Percentiles rank a stretch among this genome's conserved stretches.
phyloP scores from a whole-genome alignment of 306 rosid genomes.

The Inga oerstediana region DNA sequence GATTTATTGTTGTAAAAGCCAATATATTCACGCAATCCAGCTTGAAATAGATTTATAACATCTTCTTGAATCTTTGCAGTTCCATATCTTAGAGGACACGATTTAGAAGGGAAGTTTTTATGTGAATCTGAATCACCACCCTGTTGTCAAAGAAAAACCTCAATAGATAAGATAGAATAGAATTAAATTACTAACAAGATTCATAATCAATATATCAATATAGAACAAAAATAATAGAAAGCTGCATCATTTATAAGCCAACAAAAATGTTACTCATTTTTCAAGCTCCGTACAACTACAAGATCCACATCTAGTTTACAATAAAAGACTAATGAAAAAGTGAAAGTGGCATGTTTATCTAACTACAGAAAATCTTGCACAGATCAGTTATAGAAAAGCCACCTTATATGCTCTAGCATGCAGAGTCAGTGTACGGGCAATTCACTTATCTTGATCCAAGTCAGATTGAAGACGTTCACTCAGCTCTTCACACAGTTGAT shows the following conservation, averaged over 20 bases:
- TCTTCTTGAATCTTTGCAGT: conserved; percentile 90
- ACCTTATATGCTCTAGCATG: conserved; percentile 88
- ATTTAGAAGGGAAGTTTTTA: conserved; percentile 88
- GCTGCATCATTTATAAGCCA: background rate
- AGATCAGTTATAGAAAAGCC: conserved; percentile 23
- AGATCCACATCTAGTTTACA: background rate
- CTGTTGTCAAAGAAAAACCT: conserved; percentile 50
- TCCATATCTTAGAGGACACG: conserved; percentile 90
- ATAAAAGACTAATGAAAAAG: background rate
- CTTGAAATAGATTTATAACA: conserved; percentile 78
- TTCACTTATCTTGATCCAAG: conserved; percentile 79
- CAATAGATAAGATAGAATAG: conserved; percentile 29
- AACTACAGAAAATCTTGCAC: conserved; percentile 18
- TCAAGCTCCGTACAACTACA: background rate
- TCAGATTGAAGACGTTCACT: conserved; percentile 80
- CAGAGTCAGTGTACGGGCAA: conserved; percentile 78
- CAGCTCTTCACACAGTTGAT: conserved; percentile 81
- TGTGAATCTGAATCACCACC: conserved; percentile 73
- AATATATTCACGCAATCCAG: conserved; percentile 79
- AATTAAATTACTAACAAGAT: conserved; percentile 10
- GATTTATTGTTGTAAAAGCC: conserved; percentile 49
- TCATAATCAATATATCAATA: background rate
- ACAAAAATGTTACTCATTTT: background rate
- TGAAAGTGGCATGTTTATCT: conserved; percentile 20
- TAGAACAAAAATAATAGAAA: background rate